Conservation (phyloP, 2,329 filamentous ascomycete genomes). For the Cordyceps farinosa region DNA sequence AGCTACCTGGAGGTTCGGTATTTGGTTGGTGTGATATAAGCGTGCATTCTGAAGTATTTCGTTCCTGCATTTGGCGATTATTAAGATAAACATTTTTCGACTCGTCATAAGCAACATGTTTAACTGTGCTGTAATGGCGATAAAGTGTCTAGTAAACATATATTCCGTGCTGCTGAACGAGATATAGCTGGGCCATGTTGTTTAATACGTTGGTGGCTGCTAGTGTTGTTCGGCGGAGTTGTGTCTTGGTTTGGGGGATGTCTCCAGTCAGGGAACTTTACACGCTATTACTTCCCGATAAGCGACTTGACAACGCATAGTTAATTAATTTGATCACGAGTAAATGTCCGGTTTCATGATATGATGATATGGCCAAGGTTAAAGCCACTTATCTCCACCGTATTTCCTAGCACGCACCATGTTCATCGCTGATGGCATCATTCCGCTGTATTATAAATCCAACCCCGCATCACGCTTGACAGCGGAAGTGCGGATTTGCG, state of each 20-base stretch:
- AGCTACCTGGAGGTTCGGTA: not conserved
- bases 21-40: not conserved
- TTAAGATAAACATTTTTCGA: not conserved
- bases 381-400: not conserved
- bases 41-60: not conserved
- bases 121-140: no score
- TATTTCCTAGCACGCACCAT: not conserved
- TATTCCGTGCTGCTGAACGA: no score
- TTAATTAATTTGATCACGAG: no score
- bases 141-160: no score
- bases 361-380: no score
- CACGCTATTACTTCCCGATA: no score
- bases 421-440: constrained; percentile 3
- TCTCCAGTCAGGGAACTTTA: no score
- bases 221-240: not conserved
- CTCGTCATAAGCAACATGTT: not conserved
- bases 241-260: not conserved
- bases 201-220: not conserved
- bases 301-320: no score
- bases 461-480: constrained; percentile 3
- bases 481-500: not conserved
- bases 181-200: not conserved
- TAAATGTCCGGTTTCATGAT: no score
- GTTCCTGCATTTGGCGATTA: not conserved
- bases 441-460: constrained; percentile 11